Conservation (phyloP, 148 eudicot species). For the Rhododendron griersonianum region DNA sequence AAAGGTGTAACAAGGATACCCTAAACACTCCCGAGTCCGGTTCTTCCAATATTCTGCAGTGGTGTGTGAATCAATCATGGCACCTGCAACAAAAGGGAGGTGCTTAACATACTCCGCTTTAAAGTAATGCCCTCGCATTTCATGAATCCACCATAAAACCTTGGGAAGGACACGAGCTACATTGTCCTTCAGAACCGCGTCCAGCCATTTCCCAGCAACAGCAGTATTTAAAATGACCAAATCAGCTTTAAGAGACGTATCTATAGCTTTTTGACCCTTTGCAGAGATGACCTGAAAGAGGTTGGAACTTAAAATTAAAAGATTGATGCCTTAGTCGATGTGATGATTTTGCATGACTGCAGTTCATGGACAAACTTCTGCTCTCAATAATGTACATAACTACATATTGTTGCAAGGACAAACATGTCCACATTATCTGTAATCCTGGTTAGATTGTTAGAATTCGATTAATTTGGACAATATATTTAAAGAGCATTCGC, state of each 20-base stretch:
- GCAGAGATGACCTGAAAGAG: conserved; percentile 56
- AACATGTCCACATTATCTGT: background rate
- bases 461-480: background rate
- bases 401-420: background rate
- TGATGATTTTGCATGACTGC: background rate
- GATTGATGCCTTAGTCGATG: background rate
- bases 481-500: background rate
- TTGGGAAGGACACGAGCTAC: conserved; percentile 80
- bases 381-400: background rate
- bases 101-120: conserved; percentile 89
- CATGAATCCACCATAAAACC: conserved; percentile 98
- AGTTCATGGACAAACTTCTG: conserved; percentile 1
- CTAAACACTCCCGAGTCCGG: conserved; percentile 78
- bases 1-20: conserved; percentile 32
- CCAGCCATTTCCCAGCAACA: conserved; percentile 96
- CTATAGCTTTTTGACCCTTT: conserved; percentile 77
- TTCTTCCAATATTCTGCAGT: conserved; percentile 92
- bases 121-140: conserved; percentile 97
- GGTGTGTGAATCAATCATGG: conserved; percentile 90
- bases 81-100: conserved; percentile 89
- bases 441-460: background rate
- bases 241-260: conserved; percentile 83
- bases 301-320: background rate
- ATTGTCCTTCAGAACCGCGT: conserved; percentile 75
- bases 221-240: conserved; percentile 86